Percentiles rank a stretch among this genome's conserved stretches.
Conservation (phyloP, 805 yeast genomes). For the Clavispora vitiphila region DNA sequence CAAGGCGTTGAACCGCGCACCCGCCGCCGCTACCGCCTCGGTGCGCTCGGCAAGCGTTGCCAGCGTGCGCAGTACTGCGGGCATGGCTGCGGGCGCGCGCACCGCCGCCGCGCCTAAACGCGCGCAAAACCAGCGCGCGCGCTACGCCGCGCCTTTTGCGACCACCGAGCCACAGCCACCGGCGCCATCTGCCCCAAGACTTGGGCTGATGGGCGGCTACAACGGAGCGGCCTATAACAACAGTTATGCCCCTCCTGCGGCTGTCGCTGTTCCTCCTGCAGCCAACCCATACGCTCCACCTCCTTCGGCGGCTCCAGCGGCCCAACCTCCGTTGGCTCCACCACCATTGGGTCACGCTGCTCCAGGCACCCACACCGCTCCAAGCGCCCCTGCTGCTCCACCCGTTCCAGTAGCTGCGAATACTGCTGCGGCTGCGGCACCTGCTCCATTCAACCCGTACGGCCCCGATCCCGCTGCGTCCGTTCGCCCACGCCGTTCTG, state of each 20-base stretch:
- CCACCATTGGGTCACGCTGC: constrained; percentile 3
- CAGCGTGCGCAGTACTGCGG: neutral
- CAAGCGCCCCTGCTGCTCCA: constrained; percentile 3
- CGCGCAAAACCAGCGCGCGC: neutral
- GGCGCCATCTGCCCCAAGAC: neutral
- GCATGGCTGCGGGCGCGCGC: neutral
- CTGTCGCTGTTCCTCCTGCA: constrained; percentile 11
- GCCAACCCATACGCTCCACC: constrained; percentile 12
- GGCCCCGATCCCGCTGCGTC: neutral
- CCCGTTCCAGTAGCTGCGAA: neutral
- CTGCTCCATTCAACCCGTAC: constrained; percentile 8
- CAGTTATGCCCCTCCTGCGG: constrained; percentile 7
- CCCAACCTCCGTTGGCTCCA: constrained; percentile 3
- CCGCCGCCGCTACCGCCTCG: neutral
- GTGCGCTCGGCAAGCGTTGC: neutral
- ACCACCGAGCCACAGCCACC: neutral
- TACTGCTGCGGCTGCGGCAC: neutral
- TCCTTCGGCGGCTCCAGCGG: constrained; percentile 2
- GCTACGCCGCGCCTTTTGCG: neutral
- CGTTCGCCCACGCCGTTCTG: neutral
- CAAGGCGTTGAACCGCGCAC: constrained; percentile 40
- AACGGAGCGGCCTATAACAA: constrained; percentile 1
- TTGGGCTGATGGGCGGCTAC: neutral
- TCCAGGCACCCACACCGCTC: too few species aligned
- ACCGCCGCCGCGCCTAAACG: neutral